Evolutionary conservation across 192 early-diverging fungal species (phyloP), one percentile per base, ranked within the genome.

Genomic region (Rhizophagus clarus): DNA sequence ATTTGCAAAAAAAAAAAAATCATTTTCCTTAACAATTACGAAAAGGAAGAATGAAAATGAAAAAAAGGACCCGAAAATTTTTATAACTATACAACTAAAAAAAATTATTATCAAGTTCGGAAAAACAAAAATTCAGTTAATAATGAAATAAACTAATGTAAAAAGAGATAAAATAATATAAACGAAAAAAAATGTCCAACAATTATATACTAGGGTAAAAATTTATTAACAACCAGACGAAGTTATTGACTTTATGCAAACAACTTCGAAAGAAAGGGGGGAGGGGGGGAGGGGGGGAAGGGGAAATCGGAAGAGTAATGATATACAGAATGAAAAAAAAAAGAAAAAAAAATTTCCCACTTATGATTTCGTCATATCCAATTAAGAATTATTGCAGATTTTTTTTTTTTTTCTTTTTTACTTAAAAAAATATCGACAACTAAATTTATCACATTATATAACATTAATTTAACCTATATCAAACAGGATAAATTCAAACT

Each of bases 221-320:
- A 34, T 37, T 37, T 70, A 70, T 70, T 70, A 70, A 70, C 68
- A 70, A 70, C 68, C 68, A 70, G 37, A 37, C 68, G 68, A 70
- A 40, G 68, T 70, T 70, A n/a, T 37, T 40, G n/a, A 11, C 37
- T 37, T 31, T 37, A 20, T 68, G 66, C 17, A 31, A 28, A 17
- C 34, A 32, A 70, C 37, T n/a, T 56, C 51, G 51, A 56, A 37
- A 70, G 22, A 31, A 32, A 34, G 20, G 20, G 32, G 14, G 42
- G 34, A 67, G 17, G 11, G 15, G 28, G n/a, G n/a, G 22, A 31
- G 20, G 20, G 20, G 20, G 32, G 14, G 42, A 67, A 67, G 17
- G 11, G 15, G 28, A 67, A 67, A 32, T 17, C 28, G 34, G 34
- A 67, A 31, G 64, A 67, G 28, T 22, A 31, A 70, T 37, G 29